Conservation (phyloP, 352 stramenopile species). For the Vaucheria bursata region DNA sequence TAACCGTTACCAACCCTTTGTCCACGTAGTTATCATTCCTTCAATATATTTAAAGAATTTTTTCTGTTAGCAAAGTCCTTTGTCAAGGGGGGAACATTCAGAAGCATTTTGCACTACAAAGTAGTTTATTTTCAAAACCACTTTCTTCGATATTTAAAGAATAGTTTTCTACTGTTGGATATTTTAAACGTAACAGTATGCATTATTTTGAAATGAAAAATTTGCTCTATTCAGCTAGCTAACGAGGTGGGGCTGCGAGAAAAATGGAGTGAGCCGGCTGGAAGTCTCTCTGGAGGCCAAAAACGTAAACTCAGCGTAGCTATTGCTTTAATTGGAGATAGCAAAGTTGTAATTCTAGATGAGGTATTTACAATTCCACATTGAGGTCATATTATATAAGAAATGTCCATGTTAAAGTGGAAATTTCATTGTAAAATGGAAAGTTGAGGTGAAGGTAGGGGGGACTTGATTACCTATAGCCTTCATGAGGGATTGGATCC, state of each 20-base stretch:
- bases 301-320: slow-evolving; percentile 87
- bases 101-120: neutral
- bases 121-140: neutral
- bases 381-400: neutral
- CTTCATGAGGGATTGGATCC: neutral
- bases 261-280: slow-evolving; percentile 63
- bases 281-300: slow-evolving; percentile 73
- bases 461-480: neutral
- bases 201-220: too few relatives aligned
- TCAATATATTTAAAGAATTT: too few relatives aligned
- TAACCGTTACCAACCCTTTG: too few relatives aligned
- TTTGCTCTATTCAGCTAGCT: too few relatives aligned
- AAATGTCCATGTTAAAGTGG: too few relatives aligned
- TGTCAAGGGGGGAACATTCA: too few relatives aligned
- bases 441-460: too few relatives aligned
- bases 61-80: too few relatives aligned
- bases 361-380: slow-evolving; percentile 11
- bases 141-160: neutral
- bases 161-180: slow-evolving; percentile 14
- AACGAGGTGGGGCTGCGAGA: slow-evolving; percentile 74
- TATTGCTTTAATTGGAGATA: slow-evolving; percentile 77
- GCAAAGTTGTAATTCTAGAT: slow-evolving; percentile 47
- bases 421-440: too few relatives aligned
- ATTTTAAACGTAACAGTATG: too few relatives aligned
- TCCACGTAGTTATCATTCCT: too few relatives aligned